Conservation (phyloP, 2,329 filamentous ascomycete genomes). For the Thielaviopsis punctulata region DNA sequence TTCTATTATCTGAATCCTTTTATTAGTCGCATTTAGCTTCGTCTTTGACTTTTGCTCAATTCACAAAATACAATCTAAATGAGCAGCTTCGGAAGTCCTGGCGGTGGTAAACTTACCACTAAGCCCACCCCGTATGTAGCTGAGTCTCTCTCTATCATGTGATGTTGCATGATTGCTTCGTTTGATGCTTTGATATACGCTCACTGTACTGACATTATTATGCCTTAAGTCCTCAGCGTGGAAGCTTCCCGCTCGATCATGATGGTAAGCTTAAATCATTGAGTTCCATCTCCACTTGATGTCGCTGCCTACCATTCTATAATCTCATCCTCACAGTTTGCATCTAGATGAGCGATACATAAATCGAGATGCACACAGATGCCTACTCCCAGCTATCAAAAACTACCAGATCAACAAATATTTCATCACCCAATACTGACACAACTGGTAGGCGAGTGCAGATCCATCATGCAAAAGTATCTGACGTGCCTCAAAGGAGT, state of each 20-base stretch:
- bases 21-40: not conserved
- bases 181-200: not conserved
- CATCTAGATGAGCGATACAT: too few relatives aligned
- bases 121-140: constrained; percentile 53
- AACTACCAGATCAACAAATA: too few relatives aligned
- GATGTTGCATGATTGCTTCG: not conserved
- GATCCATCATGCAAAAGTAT: constrained; percentile 70
- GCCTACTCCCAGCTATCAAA: too few relatives aligned
- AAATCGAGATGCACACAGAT: too few relatives aligned
- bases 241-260: constrained; percentile 92
- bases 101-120: constrained; percentile 40
- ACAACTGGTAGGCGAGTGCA: constrained; percentile 66
- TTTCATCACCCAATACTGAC: not conserved
- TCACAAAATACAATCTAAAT: constrained; percentile 18
- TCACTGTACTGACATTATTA: not conserved
- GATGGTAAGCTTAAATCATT: constrained; percentile 34
- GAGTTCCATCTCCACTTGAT: not conserved
- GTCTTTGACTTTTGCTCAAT: not conserved
- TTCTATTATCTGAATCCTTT: too few relatives aligned
- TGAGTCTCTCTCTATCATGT: not conserved
- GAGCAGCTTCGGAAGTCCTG: constrained; percentile 55
- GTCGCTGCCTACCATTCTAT: too few relatives aligned
- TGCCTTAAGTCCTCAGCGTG: constrained; percentile 59
- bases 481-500: constrained; percentile 73
- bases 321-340: not conserved